These are phyloP conservation scores for Aegilops longissima DNA, from an alignment of 176 grass and related monocot species.

Conservation along the genomic window DNA sequence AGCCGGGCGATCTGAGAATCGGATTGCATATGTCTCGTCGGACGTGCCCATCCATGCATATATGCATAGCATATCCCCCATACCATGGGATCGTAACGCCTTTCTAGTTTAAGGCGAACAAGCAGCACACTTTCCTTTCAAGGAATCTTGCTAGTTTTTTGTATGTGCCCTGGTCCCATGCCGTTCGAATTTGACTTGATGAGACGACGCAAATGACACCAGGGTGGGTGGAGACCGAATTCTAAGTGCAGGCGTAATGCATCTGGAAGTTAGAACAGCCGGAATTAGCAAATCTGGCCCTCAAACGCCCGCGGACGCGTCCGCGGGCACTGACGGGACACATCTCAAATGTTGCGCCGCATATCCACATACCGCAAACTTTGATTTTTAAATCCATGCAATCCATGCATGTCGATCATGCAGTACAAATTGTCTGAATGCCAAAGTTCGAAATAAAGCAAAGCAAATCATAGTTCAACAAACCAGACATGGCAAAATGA, in stretches of 20 bases:
- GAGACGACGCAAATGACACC: background rate
- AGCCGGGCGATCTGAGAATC: background rate
- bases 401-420: too few species aligned
- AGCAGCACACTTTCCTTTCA: background rate
- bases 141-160: background rate
- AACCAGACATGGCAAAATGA: too few species aligned
- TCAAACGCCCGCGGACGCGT: too few species aligned
- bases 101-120: background rate
- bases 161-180: background rate
- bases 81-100: background rate
- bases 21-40: background rate
- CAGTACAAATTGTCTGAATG: too few species aligned
- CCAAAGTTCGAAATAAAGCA: too few species aligned
- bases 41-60: background rate
- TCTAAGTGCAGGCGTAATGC: background rate
- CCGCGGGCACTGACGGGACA: too few species aligned
- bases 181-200: background rate
- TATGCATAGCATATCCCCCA: conserved; percentile 9
- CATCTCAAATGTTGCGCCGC: too few species aligned
- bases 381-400: too few species aligned
- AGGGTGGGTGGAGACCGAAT: background rate
- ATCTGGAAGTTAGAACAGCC: background rate
- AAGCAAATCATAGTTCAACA: too few species aligned
- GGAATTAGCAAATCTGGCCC: too few species aligned
- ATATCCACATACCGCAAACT: too few species aligned